A percentile compares a stretch with the other conserved stretches of the same genome.
phyloP scores from a whole-genome alignment of 768 basidiomycete genomes.

The Suillus hirtellus region DNA sequence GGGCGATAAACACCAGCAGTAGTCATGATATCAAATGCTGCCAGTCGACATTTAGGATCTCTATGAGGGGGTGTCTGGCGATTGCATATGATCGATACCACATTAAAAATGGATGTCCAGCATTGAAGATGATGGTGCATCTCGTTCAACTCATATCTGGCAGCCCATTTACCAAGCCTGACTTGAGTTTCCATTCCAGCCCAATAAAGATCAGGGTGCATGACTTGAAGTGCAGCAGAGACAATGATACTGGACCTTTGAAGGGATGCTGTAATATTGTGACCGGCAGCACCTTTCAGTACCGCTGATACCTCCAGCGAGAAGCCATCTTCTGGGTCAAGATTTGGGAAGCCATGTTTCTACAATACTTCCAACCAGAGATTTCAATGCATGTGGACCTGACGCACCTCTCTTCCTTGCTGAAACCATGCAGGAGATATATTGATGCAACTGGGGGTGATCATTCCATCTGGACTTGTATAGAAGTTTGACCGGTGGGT shows the following conservation, averaged over 20 bases:
- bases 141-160: background rate
- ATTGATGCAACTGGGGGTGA: background rate
- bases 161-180: background rate
- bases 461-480: background rate
- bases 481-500: background rate
- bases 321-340: background rate
- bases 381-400: background rate
- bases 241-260: background rate
- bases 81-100: background rate
- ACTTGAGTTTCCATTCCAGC: background rate
- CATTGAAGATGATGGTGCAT: background rate
- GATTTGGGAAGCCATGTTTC: background rate
- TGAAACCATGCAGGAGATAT: constrained; percentile 5
- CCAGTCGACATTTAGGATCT: background rate
- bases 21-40: background rate
- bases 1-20: background rate
- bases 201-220: background rate
- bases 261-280: background rate
- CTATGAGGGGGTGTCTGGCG: background rate
- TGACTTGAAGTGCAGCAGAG: background rate
- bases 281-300: background rate
- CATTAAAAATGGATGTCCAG: background rate
- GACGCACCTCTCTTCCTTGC: constrained; percentile 1
- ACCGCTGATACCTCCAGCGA: background rate
- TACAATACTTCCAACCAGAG: background rate